Evolutionary conservation across 1,139 yeast genomes (phyloP).

Genomic region (Hansenula lynferdii): DNA sequence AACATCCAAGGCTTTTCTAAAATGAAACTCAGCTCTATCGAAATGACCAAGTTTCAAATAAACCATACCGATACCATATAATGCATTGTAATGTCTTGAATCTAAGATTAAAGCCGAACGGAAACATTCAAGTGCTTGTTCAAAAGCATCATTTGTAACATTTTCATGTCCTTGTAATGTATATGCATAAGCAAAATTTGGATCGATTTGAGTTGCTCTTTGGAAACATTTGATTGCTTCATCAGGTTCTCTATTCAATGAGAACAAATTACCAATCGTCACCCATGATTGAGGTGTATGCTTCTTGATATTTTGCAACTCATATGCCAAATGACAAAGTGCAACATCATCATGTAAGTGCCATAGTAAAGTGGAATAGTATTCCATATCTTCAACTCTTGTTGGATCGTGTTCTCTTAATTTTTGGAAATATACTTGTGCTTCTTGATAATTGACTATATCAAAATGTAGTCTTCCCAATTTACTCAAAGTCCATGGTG

Average conservation of each 20-base stretch:
- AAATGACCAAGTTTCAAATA: slow-evolving; percentile 83
- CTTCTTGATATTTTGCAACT: slow-evolving; percentile 62
- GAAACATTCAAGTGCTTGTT: slow-evolving; percentile 82
- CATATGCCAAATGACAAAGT: slow-evolving; percentile 77
- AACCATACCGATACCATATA: slow-evolving; percentile 96
- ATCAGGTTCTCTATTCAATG: slow-evolving; percentile 79
- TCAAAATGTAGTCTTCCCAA: slow-evolving; percentile 84
- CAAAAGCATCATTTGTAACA: slow-evolving; percentile 84
- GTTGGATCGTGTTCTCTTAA: slow-evolving; percentile 71
- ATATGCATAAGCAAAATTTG: slow-evolving; percentile 81
- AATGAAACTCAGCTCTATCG: slow-evolving; percentile 80
- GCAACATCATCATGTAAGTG: slow-evolving; percentile 84
- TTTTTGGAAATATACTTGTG: slow-evolving; percentile 57
- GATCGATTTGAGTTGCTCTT: slow-evolving; percentile 68
- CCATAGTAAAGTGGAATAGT: slow-evolving; percentile 88
- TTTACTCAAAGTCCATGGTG: slow-evolving; percentile 85
- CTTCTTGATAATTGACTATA: slow-evolving; percentile 76
- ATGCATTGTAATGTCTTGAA: slow-evolving; percentile 86
- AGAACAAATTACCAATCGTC: slow-evolving; percentile 82
- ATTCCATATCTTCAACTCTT: slow-evolving; percentile 87
- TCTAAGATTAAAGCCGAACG: slow-evolving; percentile 74
- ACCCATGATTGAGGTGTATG: slow-evolving; percentile 87
- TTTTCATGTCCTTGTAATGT: slow-evolving; percentile 94
- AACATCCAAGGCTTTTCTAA: slow-evolving; percentile 80
- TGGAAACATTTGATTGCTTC: slow-evolving; percentile 88